phyloP scores from a whole-genome alignment of 352 stramenopile genomes.

The Phytophthora vignae region DNA sequence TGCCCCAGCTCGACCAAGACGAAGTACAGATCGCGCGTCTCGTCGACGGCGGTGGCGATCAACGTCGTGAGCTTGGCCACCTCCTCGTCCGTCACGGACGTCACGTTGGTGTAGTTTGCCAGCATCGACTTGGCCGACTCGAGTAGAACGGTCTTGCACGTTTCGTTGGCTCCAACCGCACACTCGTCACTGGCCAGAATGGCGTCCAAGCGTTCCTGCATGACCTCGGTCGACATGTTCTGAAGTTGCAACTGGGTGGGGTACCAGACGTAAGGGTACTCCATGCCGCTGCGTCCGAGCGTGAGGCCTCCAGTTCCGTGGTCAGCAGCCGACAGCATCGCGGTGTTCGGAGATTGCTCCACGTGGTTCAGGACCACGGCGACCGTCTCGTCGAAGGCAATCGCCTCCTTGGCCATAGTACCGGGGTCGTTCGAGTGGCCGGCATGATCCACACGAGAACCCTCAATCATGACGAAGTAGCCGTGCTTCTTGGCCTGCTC shows the following conservation, averaged over 20 bases:
- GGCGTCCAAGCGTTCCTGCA: slow-evolving; percentile 49
- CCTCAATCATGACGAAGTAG: slow-evolving; percentile 82
- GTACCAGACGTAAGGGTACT: slow-evolving; percentile 59
- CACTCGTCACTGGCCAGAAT: slow-evolving; percentile 49
- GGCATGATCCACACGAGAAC: slow-evolving; percentile 72
- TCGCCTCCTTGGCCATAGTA: slow-evolving; percentile 73
- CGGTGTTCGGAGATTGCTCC: slow-evolving; percentile 55
- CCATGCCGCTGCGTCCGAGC: slow-evolving; percentile 44
- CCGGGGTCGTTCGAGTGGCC: slow-evolving; percentile 75
- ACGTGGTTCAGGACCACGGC: slow-evolving; percentile 68
- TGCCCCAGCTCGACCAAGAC: slow-evolving; percentile 67
- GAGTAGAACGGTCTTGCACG: slow-evolving; percentile 56
- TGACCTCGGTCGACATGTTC: slow-evolving; percentile 70
- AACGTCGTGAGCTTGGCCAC: slow-evolving; percentile 33
- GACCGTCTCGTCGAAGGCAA: slow-evolving; percentile 76
- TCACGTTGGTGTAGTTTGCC: slow-evolving; percentile 65
- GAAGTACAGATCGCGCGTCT: slow-evolving; percentile 46
- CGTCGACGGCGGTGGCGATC: slow-evolving; percentile 58
- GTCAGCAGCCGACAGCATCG: slow-evolving; percentile 63
- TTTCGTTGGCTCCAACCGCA: slow-evolving; percentile 38
- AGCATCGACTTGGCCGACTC: slow-evolving; percentile 52
- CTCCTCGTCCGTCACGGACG: slow-evolving; percentile 37
- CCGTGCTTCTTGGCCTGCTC: slow-evolving; percentile 71
- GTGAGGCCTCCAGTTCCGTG: slow-evolving; percentile 74
- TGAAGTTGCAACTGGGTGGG: slow-evolving; percentile 56